A percentile compares a stretch with the other conserved stretches of the same genome.
Conservation (phyloP, 768 basidiomycete species). For the Pilatotrama ljubarskyi region DNA sequence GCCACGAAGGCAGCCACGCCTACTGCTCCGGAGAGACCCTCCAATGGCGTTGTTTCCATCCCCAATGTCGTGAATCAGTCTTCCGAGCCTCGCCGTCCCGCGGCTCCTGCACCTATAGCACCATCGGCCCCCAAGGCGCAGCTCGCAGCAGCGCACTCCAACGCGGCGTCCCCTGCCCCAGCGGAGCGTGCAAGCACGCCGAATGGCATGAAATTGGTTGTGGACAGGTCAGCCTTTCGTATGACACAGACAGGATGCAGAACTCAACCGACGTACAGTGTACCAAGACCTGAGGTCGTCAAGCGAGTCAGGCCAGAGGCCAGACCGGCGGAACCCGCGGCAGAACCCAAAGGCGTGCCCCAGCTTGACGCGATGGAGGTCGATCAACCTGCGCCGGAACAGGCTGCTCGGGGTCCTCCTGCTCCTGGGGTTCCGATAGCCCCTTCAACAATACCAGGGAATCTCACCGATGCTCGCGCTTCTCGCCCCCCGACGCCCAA, state of each 20-base stretch:
- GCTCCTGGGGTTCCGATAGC: background rate
- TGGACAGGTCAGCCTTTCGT: slow-evolving; percentile 56
- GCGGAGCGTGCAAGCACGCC: slow-evolving; percentile 35
- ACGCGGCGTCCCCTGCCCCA: slow-evolving; percentile 26
- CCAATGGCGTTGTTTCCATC: slow-evolving; percentile 10
- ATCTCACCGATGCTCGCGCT: background rate
- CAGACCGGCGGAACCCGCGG: slow-evolving; percentile 35
- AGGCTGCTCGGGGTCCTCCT: background rate
- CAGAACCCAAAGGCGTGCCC: slow-evolving; percentile 14
- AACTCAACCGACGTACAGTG: slow-evolving; percentile 39
- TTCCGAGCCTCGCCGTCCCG: slow-evolving; percentile 10
- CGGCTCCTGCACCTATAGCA: slow-evolving; percentile 7
- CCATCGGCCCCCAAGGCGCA: slow-evolving; percentile 66
- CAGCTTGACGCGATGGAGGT: slow-evolving; percentile 38
- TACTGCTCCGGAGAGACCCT: slow-evolving; percentile 13
- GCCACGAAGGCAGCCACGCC: slow-evolving; percentile 11
- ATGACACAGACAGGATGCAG: background rate
- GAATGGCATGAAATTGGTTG: slow-evolving; percentile 51
- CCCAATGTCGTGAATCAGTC: slow-evolving; percentile 14
- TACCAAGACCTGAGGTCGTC: slow-evolving; percentile 80
- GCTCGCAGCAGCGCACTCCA: slow-evolving; percentile 29
- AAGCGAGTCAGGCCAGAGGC: slow-evolving; percentile 51
- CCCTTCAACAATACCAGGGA: background rate
- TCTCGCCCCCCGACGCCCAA: slow-evolving; percentile 19
- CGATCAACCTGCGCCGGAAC: slow-evolving; percentile 23